Evolutionary conservation across 169 alveolate species (phyloP), one percentile per base, ranked within the genome.

Genomic region (Plasmodium knowlesi): DNA sequence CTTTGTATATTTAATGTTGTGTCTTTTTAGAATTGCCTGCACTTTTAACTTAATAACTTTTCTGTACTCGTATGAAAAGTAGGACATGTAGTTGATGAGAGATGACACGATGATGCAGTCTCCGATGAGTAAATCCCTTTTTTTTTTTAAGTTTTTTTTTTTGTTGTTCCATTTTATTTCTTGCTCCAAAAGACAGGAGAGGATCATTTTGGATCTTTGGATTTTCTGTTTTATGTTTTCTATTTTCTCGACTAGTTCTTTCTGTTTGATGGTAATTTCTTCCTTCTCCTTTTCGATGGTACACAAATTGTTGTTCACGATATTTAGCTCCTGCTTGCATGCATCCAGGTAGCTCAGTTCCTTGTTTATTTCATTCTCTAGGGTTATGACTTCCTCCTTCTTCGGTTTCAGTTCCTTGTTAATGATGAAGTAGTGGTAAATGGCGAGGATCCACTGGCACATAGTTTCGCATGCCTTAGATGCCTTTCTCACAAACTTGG

Each of bases 401-500:
- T 89, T 89, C 0, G 94, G 94, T 61, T 89, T n/a, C 73, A 89
- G 67, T 46, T 78, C 94, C 82, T 89, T 89, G 50, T 89, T 89
- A 79, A 89, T 89, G 71, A 79, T 39, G 25, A 89, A 89, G 71
- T 89, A 89, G 34, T 89, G 82, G 72, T 89, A 89, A 73, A 89
- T 89, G 12, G 94, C 94, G 22, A 89, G 46, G n/a, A 89, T 89
- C 94, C 94, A 89, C 37, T 89, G 94, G 46, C 94, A 89, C 94
- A 89, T 89, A 0, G 94, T 89, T 79, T 89, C 94, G 71, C 94
- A 89, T 1, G 94, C 94, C 71, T 89, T 89, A 1, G 94, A 89
- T 9, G 94, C 94, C 53, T 89, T 89, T 79, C 89, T 71, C 12
- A 89, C 94, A 89, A 89, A 79, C 28, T 89, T 89, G 14, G 94